Conservation (phyloP, 345 rosid genomes). For the Hibiscus mutabilis region DNA sequence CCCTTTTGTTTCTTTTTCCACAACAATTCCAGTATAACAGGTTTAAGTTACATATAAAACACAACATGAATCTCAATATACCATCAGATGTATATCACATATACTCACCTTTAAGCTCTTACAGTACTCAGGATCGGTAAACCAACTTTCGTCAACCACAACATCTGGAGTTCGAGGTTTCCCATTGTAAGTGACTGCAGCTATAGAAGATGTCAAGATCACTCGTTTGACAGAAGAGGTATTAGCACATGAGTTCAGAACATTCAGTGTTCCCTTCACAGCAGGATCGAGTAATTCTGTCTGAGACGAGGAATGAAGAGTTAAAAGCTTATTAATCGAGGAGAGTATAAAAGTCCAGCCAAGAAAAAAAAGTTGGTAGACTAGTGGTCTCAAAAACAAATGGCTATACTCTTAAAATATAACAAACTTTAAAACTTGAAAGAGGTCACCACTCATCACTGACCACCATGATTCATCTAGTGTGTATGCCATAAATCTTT, state of each 20-base stretch:
- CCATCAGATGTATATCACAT: neutral
- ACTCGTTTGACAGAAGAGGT: neutral
- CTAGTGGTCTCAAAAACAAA: too few relatives aligned
- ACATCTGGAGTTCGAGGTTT: neutral
- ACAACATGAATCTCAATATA: neutral
- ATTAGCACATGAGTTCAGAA: neutral
- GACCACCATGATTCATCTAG: too few relatives aligned
- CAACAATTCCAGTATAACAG: neutral
- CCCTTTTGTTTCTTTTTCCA: neutral
- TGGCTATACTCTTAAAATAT: too few relatives aligned
- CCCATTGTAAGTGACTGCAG: neutral
- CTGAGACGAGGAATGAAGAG: neutral
- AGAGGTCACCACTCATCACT: too few relatives aligned
- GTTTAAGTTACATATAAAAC: neutral
- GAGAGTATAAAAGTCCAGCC: neutral
- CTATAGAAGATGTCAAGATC: neutral
- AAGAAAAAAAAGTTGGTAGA: neutral
- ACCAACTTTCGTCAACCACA: neutral
- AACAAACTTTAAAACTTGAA: too few relatives aligned
- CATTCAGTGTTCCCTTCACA: neutral
- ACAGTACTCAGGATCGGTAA: neutral
- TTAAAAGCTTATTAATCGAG: neutral
- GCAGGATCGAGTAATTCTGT: neutral
- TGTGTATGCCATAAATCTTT: too few relatives aligned
- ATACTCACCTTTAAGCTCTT: conserved; percentile 35